These are phyloP conservation scores for Chaetomium fimeti DNA, from an alignment of 495 filamentous ascomycete species.

Conservation along the genomic window DNA sequence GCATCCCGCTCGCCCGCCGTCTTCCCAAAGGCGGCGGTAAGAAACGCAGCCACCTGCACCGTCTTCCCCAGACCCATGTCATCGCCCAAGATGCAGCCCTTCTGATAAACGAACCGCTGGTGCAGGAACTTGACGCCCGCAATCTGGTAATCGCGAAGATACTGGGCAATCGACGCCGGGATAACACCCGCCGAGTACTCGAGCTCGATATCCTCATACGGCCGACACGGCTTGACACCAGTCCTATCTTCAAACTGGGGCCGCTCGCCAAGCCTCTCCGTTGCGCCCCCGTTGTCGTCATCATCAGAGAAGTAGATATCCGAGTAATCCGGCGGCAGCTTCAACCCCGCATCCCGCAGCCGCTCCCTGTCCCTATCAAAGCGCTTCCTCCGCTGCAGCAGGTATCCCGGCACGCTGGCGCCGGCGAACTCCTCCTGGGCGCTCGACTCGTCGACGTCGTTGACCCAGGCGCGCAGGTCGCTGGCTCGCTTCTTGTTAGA, in stretches of 20 bases:
- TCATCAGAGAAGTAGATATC: constrained; percentile 87
- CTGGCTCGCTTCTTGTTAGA: constrained; percentile 18
- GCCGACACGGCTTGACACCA: constrained; percentile 57
- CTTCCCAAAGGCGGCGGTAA: constrained; percentile 92
- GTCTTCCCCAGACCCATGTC: constrained; percentile 99
- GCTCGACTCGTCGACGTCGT: constrained; percentile 25
- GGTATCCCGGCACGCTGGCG: constrained; percentile 46
- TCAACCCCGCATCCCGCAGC: constrained; percentile 66
- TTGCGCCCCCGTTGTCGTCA: constrained; percentile 45
- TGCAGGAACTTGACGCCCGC: constrained; percentile 85
- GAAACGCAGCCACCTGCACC: constrained; percentile 91
- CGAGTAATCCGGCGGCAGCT: constrained; percentile 75
- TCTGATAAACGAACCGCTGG: constrained; percentile 85
- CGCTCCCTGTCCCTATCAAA: constrained; percentile 58
- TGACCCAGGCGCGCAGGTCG: constrained; percentile 10
- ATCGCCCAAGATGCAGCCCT: constrained; percentile 85
- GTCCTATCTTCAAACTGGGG: constrained; percentile 61
- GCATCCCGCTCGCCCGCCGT: constrained; percentile 84
- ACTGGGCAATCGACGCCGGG: constrained; percentile 88
- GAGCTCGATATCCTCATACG: constrained; percentile 73
- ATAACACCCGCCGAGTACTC: constrained; percentile 77
- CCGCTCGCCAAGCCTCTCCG: constrained; percentile 61
- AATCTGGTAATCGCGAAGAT: constrained; percentile 88
- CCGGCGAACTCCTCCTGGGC: constrained; percentile 33
- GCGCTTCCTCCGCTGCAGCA: constrained; percentile 52